Percentiles rank a stretch among this genome's conserved stretches.
These are phyloP conservation scores for Rhodotorula sp. DNA, from an alignment of 1,284 basidiomycete genomes.

Conservation along the genomic window DNA sequence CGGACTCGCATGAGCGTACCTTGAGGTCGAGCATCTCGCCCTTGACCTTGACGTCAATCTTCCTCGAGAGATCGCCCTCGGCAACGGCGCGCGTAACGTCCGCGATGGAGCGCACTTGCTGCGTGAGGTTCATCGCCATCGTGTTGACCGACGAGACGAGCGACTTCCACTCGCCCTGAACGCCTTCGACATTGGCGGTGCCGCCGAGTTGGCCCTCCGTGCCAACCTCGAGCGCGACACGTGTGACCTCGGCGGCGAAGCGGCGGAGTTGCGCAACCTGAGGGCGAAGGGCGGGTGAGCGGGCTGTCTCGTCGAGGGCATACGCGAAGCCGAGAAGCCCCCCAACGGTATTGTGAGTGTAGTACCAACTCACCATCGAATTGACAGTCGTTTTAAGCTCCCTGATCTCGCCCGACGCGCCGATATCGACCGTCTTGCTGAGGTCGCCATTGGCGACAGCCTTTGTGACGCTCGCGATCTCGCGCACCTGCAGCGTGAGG, in stretches of 20 bases:
- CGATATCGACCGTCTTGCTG: slow-evolving; percentile 85
- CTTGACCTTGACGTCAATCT: slow-evolving; percentile 93
- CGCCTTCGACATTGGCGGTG: slow-evolving; percentile 55
- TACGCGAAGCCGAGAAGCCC: neutral
- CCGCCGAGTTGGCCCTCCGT: slow-evolving; percentile 55
- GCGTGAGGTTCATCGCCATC: slow-evolving; percentile 65
- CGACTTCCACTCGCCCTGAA: slow-evolving; percentile 54
- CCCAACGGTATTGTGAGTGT: too few relatives aligned
- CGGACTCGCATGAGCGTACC: slow-evolving; percentile 56
- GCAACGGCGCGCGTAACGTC: slow-evolving; percentile 69
- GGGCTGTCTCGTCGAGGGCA: neutral
- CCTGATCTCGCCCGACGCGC: slow-evolving; percentile 95
- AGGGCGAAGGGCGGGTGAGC: too few relatives aligned
- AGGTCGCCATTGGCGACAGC: slow-evolving; percentile 93
- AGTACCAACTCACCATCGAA: slow-evolving; percentile 81
- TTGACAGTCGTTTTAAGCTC: slow-evolving; percentile 92
- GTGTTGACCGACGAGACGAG: slow-evolving; percentile 50
- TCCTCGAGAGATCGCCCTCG: slow-evolving; percentile 88
- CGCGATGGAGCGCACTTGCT: slow-evolving; percentile 41
- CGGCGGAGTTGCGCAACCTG: slow-evolving; percentile 76
- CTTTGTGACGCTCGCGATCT: slow-evolving; percentile 93
- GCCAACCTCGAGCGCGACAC: slow-evolving; percentile 66
- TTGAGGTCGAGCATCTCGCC: slow-evolving; percentile 97
- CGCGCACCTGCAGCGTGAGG: slow-evolving; percentile 64
- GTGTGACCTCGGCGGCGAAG: slow-evolving; percentile 92